Conservation (phyloP, 2,329 filamentous ascomycete genomes). For the Colletotrichum karsti region DNA sequence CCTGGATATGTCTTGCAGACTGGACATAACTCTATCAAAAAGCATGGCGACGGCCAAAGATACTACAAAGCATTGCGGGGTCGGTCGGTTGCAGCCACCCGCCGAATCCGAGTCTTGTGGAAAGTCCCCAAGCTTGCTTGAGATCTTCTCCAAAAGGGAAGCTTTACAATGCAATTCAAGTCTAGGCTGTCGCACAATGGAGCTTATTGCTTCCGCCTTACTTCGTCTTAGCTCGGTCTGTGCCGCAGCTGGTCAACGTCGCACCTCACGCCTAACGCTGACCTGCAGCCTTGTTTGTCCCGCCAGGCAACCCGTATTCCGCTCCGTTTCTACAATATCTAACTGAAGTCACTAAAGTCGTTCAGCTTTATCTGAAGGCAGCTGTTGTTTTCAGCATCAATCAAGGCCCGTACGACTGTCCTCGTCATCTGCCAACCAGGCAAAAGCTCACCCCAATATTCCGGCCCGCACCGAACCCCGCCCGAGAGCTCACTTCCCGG, state of each 20-base stretch:
- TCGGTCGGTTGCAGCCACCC: neutral
- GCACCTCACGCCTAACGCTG: neutral
- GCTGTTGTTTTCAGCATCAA: neutral
- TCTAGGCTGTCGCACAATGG: constrained; percentile 18
- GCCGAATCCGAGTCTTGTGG: neutral
- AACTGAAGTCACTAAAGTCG: neutral
- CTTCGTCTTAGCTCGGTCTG: constrained; percentile 12
- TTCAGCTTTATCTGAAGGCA: neutral
- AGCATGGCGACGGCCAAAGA: neutral
- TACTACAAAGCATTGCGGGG: neutral
- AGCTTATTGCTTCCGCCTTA: constrained; percentile 5
- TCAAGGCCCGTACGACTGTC: neutral
- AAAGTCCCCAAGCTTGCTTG: neutral
- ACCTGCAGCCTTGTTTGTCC: constrained; percentile 13
- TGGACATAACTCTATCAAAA: neutral
- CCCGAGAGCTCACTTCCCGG: neutral
- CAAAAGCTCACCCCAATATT: constrained; percentile 4
- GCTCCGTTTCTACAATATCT: neutral
- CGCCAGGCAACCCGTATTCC: neutral
- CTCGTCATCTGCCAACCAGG: constrained; percentile 5
- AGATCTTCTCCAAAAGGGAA: neutral
- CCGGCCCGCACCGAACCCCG: constrained; percentile 24
- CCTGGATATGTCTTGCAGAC: neutral
- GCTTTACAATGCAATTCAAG: constrained; percentile 5
- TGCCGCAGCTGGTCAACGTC: constrained; percentile 19